Base-by-base conservation (phyloP, 2,329 filamentous ascomycete species). In the Alternaria brassicicola region DNA sequence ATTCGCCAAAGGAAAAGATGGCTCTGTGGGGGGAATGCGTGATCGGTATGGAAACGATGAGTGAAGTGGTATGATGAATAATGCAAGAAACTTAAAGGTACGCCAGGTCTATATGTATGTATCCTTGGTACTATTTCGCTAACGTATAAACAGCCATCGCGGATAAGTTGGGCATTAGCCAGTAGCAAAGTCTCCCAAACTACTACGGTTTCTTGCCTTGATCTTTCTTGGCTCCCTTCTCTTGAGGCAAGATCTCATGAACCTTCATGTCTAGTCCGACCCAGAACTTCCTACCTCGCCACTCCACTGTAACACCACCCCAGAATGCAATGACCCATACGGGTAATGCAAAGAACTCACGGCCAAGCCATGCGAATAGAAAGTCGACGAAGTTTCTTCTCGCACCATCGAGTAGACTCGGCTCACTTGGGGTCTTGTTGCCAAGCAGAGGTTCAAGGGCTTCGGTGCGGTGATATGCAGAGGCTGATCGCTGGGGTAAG, bases 321-420 rank as follows among this genome's bases (percentile, higher is more conserved):
- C 92, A 86, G 19, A 97, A 91, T 1, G 95, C 95, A 86, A 89
- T 93, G 0, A 87, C 80, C 95, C 95, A 99, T 58, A 99, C 89
- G 0, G 93, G 93, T 43, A 97, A 81, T 0, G 95, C 93, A 8
- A 97, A 81, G 0, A 86, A 64, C 78, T 99, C 95, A 30, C 95
- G 84, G 0, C 90, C 92, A 0, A 96, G 67, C 95, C 96, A 99
- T 0, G 93, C 90, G 6, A 84, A 74, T 4, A 95, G 72, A 91
- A 93, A 99, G 64, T 90, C 84, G 0, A 76, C 63, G 55, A 95
- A 89, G 0, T 83, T 79, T 35, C 91, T 82, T 50, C 78, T 80
- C 59, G 71, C 81, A 70, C 67, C 80, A 72, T 49, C 59, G 2
- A 71, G 60, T 6, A 75, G 43, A 17, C 49, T 59, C 1, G 61